Conservation (phyloP, 2,329 filamentous ascomycete genomes). For the Tolypocladium tundrense region DNA sequence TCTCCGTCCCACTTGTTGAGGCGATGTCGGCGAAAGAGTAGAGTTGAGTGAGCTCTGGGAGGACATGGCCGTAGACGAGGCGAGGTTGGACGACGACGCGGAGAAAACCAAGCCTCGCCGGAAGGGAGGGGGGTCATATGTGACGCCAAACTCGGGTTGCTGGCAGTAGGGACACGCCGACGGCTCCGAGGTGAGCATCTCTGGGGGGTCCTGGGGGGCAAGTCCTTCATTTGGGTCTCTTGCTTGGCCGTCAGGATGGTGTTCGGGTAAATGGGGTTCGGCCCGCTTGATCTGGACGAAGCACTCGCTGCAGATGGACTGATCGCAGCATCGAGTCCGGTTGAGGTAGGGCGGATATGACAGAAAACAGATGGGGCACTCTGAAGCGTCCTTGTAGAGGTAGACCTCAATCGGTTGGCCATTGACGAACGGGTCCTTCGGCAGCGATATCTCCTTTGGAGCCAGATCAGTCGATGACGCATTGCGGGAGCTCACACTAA, state of each 20-base stretch:
- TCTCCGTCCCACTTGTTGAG: conserved; percentile 28
- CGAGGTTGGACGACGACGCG: conserved; percentile 27
- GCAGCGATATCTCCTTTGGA: conserved; percentile 69
- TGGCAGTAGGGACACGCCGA: conserved; percentile 92
- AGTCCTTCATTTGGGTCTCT: conserved; percentile 24
- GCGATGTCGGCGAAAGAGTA: conserved; percentile 30
- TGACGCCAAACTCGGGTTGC: conserved; percentile 91
- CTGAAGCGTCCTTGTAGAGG: conserved; percentile 79
- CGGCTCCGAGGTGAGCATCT: conserved; percentile 78
- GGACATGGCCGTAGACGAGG: conserved; percentile 62
- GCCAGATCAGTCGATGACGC: conserved; percentile 60
- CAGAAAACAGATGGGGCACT: conserved; percentile 95
- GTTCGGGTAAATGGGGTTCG: conserved; percentile 82
- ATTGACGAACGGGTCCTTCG: conserved; percentile 79
- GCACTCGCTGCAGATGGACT: conserved; percentile 94
- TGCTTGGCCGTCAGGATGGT: conserved; percentile 41
- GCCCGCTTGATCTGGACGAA: conserved; percentile 97
- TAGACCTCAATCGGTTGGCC: conserved; percentile 90
- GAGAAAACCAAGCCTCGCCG: conserved; percentile 70
- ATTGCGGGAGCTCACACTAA: conserved; percentile 65
- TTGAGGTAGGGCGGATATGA: conserved; percentile 94
- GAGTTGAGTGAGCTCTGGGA: conserved; percentile 74
- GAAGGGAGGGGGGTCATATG: conserved; percentile 82
- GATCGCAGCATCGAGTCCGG: conserved; percentile 87
- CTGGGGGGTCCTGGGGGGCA: conserved; percentile 40